Percentiles rank a stretch among this genome's conserved stretches.
phyloP scores from a whole-genome alignment of 176 grass and related monocot genomes.

The Aegilops umbellulata region DNA sequence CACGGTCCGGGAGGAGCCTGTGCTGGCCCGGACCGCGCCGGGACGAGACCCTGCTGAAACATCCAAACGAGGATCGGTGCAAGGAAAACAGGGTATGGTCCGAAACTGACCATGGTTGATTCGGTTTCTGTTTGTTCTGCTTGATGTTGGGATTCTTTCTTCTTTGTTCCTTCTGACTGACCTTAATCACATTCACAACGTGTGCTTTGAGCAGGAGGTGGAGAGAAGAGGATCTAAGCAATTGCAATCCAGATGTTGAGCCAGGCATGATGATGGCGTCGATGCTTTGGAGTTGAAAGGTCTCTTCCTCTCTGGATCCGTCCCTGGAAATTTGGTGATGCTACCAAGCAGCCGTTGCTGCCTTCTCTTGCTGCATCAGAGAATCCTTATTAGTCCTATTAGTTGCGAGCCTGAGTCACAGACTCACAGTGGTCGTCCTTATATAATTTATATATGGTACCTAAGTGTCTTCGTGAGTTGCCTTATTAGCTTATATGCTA shows the following conservation, averaged over 20 bases:
- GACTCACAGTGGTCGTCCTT: no score
- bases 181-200: neutral
- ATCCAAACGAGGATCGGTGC: conserved; percentile 33
- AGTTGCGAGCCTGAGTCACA: neutral
- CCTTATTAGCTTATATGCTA: neutral
- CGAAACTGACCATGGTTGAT: neutral
- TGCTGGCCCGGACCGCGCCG: conserved; percentile 21
- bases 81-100: conserved; percentile 11
- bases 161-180: neutral
- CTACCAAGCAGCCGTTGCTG: neutral
- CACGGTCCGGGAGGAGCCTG: conserved; percentile 16
- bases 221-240: conserved; percentile 4
- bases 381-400: neutral
- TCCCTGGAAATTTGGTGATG: conserved; percentile 11
- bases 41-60: conserved; percentile 29
- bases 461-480: no score
- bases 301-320: neutral
- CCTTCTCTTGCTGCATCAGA: conserved; percentile 11
- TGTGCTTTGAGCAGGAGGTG: conserved; percentile 22
- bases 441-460: no score
- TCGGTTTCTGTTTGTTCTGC: neutral
- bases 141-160: neutral
- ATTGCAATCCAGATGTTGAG: neutral
- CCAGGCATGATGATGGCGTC: neutral
- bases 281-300: neutral